Evolutionary conservation across 345 rosid genomes (phyloP).

Genomic region (Syzygium grande): DNA sequence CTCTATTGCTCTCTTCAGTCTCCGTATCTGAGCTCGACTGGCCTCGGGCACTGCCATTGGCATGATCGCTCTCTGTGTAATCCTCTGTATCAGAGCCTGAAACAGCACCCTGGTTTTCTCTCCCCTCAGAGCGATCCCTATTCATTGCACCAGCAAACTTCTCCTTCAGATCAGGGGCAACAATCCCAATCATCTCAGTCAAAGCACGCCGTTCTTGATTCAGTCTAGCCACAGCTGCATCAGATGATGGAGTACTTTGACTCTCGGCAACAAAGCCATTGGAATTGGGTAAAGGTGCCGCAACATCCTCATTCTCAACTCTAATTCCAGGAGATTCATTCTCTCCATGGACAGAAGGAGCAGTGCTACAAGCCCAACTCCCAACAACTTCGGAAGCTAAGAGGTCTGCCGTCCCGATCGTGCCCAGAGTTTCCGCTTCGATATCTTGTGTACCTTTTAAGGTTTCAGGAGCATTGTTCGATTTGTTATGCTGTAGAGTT

Average conservation of each 20-base stretch:
- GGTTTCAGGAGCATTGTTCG: constrained; percentile 24
- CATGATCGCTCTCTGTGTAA: constrained; percentile 29
- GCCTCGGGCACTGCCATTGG: background rate
- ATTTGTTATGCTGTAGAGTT: constrained; percentile 10
- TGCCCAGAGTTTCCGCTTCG: constrained; percentile 57
- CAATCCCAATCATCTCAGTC: constrained; percentile 58
- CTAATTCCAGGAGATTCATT: constrained; percentile 49
- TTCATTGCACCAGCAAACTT: constrained; percentile 24
- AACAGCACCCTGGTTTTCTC: constrained; percentile 19
- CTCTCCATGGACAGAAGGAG: constrained; percentile 74
- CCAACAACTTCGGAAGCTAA: constrained; percentile 81
- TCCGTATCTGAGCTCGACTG: constrained; percentile 32
- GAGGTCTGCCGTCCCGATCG: constrained; percentile 72
- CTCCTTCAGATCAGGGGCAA: constrained; percentile 53
- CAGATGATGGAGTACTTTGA: constrained; percentile 46
- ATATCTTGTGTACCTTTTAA: constrained; percentile 42
- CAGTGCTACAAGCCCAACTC: constrained; percentile 85
- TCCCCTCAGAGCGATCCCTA: constrained; percentile 17
- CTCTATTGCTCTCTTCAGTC: constrained; percentile 12
- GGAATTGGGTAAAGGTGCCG: constrained; percentile 28
- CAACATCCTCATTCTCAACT: constrained; percentile 30
- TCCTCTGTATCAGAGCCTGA: constrained; percentile 54
- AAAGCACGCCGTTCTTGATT: constrained; percentile 34
- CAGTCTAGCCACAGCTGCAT: constrained; percentile 13
- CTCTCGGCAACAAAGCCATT: constrained; percentile 40